Evolutionary conservation across 2,329 filamentous ascomycete genomes (phyloP), one percentile per base, ranked within the genome.

Genomic region (Fusarium praegraminearum): DNA sequence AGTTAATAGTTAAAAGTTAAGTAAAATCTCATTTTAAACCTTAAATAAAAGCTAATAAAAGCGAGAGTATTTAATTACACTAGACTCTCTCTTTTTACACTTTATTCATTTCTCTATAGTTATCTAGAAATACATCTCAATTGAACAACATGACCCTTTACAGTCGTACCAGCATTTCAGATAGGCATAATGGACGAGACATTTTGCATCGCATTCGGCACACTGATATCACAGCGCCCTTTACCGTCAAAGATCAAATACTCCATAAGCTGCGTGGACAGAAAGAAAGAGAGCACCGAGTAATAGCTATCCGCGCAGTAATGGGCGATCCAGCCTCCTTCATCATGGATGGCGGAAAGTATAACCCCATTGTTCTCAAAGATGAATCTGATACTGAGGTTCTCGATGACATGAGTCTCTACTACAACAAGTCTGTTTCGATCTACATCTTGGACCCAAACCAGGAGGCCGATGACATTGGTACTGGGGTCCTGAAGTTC

Each of bases 351-450:
- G 6, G 4, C 3, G 43, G 16, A 8, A 10, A 30, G 5, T 32
- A 46, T 12, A 32, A 20, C 1, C 38, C n/a, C n/a, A n/a, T 40
- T 33, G 11, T 26, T 6, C 7, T 12, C 18, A n/a, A n/a, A n/a
- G n/a, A n/a, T n/a, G n/a, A n/a, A n/a, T n/a, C n/a, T n/a, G n/a
- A n/a, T n/a, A n/a, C n/a, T n/a, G n/a, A n/a, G n/a, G n/a, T n/a
- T n/a, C n/a, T n/a, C n/a, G n/a, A n/a, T n/a, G n/a, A n/a, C 10
- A 46, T 52, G 35, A 22, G 41, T 5, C 16, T 28, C 4, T 52
- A 12, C 12, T 36, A 50, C 24, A 61, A 61, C 20, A 61, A 61
- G 13, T 63, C 60, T 15, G 35, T 28, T 5, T 38, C 44, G 15
- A 54, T 63, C 5, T 63, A 60, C 13, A 30, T 47, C 13, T 38